Conservation (phyloP, 1,139 yeast genomes). For the Pichia terricola region DNA sequence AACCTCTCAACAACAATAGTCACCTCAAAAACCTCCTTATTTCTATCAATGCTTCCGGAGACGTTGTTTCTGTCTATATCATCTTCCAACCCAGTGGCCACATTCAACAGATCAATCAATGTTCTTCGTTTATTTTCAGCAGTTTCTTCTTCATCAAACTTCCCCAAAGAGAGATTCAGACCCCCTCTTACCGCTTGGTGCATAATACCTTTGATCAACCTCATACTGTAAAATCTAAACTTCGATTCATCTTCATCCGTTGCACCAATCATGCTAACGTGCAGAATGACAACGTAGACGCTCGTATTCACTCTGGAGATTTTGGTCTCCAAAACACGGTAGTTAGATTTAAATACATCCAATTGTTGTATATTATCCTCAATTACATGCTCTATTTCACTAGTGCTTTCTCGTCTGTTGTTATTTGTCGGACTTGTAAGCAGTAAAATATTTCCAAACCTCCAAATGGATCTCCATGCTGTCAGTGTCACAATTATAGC, state of each 20-base stretch:
- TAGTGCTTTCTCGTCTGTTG: slow-evolving; percentile 3
- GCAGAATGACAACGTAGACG: slow-evolving; percentile 46
- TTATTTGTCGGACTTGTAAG: slow-evolving; percentile 39
- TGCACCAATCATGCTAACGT: slow-evolving; percentile 54
- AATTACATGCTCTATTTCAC: slow-evolving; percentile 30
- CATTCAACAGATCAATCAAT: slow-evolving; percentile 28
- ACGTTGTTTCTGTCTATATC: slow-evolving; percentile 20
- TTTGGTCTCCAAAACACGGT: slow-evolving; percentile 39
- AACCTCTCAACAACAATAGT: slow-evolving; percentile 52
- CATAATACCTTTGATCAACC: slow-evolving; percentile 32
- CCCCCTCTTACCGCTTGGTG: slow-evolving; percentile 10
- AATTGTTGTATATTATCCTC: slow-evolving; percentile 32
- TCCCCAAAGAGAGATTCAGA: no score
- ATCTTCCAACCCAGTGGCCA: slow-evolving; percentile 14
- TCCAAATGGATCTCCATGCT: slow-evolving; percentile 47
- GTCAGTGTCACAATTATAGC: slow-evolving; percentile 41
- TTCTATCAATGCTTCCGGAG: no score
- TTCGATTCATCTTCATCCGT: slow-evolving; percentile 58
- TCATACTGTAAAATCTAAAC: slow-evolving; percentile 43
- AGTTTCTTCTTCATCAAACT: no score
- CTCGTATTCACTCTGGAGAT: slow-evolving; percentile 56
- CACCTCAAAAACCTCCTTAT: slow-evolving; percentile 38
- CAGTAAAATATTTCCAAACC: slow-evolving; percentile 42
- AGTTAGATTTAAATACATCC: slow-evolving; percentile 42
- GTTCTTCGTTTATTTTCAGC: slow-evolving; percentile 10